Conservation (phyloP, 2,329 filamentous ascomycete species). For the Zymoseptoria crescenta region DNA sequence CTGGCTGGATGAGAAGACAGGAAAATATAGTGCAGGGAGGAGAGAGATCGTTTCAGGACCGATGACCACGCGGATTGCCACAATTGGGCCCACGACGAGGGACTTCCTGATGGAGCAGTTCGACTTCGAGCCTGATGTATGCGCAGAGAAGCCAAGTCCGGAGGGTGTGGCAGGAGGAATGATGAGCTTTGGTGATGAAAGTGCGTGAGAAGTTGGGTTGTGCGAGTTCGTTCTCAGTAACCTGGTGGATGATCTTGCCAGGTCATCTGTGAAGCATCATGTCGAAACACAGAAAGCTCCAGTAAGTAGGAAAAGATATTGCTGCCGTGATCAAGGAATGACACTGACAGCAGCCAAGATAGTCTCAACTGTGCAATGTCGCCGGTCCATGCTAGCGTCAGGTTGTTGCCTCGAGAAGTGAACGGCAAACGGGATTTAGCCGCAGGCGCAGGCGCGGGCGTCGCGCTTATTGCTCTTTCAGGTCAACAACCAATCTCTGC, state of each 20-base stretch:
- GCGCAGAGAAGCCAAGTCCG: constrained; percentile 71
- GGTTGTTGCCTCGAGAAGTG: neutral
- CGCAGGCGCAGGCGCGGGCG: no score
- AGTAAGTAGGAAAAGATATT: neutral
- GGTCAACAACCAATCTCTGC: neutral
- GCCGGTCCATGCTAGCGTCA: neutral
- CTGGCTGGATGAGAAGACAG: constrained; percentile 36
- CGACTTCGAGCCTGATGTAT: constrained; percentile 66
- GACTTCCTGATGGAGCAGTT: constrained; percentile 62
- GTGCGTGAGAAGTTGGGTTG: neutral
- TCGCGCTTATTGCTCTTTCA: neutral
- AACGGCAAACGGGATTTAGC: neutral
- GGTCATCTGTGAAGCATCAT: neutral
- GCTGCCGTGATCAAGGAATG: neutral
- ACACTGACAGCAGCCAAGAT: neutral
- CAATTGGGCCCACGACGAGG: constrained; percentile 88
- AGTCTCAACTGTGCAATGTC: neutral
- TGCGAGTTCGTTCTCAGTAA: neutral
- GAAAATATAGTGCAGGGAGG: constrained; percentile 36
- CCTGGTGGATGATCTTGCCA: neutral
- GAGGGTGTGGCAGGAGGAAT: constrained; percentile 70
- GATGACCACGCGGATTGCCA: constrained; percentile 74
- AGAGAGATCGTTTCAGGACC: constrained; percentile 81
- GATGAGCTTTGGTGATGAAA: constrained; percentile 7
- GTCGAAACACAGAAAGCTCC: neutral